These are phyloP conservation scores for Acacia acuminata DNA, from an alignment of 306 rosid species.

Conservation along the genomic window DNA sequence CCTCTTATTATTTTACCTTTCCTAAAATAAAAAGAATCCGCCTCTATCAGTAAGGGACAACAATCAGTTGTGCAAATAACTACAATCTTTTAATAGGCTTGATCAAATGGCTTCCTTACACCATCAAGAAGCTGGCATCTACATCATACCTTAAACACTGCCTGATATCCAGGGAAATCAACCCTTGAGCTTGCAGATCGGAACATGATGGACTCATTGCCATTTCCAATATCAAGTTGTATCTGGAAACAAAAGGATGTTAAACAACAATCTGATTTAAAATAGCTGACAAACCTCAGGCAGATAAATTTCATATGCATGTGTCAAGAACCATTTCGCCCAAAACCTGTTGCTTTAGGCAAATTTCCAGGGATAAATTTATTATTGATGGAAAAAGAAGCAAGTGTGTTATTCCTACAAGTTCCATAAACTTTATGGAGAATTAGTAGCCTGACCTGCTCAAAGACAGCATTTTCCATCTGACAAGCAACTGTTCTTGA, in stretches of 20 bases:
- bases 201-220: constrained; percentile 56
- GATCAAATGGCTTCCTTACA: constrained; percentile 25
- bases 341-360: not conserved
- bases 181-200: constrained; percentile 75
- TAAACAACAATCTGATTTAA: constrained; percentile 18
- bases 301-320: constrained; percentile 23
- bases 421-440: not conserved
- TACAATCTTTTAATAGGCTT: constrained; percentile 9
- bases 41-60: no score
- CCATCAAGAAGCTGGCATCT: constrained; percentile 12
- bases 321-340: not conserved
- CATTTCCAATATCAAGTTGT: constrained; percentile 79
- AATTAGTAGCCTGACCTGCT: constrained; percentile 60
- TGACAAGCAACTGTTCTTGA: constrained; percentile 87
- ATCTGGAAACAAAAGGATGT: constrained; percentile 52
- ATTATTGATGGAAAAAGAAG: not conserved
- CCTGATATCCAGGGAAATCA: constrained; percentile 76
- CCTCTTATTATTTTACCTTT: no score
- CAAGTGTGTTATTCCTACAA: not conserved
- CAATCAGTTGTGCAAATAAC: not conserved
- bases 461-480: constrained; percentile 77
- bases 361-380: not conserved
- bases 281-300: constrained; percentile 21
- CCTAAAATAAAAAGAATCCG: no score
- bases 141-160: constrained; percentile 69